phyloP scores from a whole-genome alignment of 768 basidiomycete species.

The Amyloporia xantha region DNA sequence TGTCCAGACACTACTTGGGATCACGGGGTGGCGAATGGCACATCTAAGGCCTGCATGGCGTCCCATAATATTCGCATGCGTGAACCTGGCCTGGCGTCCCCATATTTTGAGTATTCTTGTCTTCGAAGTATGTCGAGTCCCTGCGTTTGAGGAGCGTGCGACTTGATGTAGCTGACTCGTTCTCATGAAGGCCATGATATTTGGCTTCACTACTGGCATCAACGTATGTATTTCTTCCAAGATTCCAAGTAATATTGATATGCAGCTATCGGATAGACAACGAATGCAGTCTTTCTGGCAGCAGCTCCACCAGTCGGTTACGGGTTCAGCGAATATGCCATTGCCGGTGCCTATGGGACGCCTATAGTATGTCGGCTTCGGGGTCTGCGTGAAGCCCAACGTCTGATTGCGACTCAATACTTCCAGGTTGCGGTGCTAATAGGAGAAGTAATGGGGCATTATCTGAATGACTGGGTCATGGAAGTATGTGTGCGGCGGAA shows the following conservation, averaged over 20 bases:
- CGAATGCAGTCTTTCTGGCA: conserved; percentile 59
- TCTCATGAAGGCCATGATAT: conserved; percentile 38
- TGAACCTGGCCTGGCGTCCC: conserved; percentile 57
- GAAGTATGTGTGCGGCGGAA: conserved; percentile 36
- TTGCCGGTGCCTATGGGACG: conserved; percentile 49
- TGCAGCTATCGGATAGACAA: conserved; percentile 38
- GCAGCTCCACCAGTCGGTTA: conserved; percentile 47
- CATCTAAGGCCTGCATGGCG: conserved; percentile 49
- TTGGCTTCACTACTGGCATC: conserved; percentile 61
- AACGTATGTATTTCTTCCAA: conserved; percentile 31
- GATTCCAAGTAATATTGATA: neutral
- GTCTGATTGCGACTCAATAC: no score
- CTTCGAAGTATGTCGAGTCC: conserved; percentile 37
- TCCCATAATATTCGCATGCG: conserved; percentile 35
- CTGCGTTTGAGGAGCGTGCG: neutral
- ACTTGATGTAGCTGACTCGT: neutral
- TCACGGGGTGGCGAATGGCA: conserved; percentile 53
- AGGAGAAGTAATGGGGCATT: conserved; percentile 47
- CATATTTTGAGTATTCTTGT: conserved; percentile 45
- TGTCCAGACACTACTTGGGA: conserved; percentile 54
- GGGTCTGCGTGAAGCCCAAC: no score
- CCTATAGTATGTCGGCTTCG: conserved; percentile 37
- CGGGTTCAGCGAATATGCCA: conserved; percentile 42
- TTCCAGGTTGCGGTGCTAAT: conserved; percentile 41
- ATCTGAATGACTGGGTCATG: conserved; percentile 45